phyloP scores from a whole-genome alignment of 2,329 filamentous ascomycete genomes.

The Colletotrichum sublineola region DNA sequence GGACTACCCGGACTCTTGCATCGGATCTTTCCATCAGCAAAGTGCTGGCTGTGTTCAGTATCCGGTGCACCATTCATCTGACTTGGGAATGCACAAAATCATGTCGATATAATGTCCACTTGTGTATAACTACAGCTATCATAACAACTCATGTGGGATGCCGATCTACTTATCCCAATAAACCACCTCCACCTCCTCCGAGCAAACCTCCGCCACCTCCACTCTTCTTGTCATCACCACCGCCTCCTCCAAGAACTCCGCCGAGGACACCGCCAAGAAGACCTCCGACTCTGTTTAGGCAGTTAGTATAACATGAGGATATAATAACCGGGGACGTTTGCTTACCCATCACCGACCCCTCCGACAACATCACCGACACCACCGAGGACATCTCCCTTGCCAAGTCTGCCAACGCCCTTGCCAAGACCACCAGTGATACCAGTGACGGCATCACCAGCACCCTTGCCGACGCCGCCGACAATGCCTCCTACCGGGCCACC shows the following conservation, averaged over 20 bases:
- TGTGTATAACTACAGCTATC: neutral
- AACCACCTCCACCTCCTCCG: conserved; percentile 15
- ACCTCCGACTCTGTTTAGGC: conserved; percentile 14
- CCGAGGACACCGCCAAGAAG: conserved; percentile 34
- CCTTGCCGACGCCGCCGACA: conserved; percentile 38
- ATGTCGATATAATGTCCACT: neutral
- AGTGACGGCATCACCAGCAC: conserved; percentile 33
- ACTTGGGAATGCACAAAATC: neutral
- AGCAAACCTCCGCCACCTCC: conserved; percentile 22
- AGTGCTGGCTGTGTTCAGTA: neutral
- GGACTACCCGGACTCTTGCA: neutral
- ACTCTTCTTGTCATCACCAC: conserved; percentile 6
- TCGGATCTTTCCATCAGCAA: neutral
- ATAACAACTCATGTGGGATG: neutral
- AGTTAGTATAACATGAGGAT: neutral
- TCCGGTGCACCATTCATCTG: no score
- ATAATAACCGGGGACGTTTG: rapidly evolving
- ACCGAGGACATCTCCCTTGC: conserved; percentile 29
- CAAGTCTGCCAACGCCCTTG: conserved; percentile 36
- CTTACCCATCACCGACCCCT: conserved; percentile 38
- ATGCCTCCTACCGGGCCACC: conserved; percentile 35
- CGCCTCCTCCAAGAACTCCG: conserved; percentile 34
- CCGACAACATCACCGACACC: conserved; percentile 37
- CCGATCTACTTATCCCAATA: neutral
- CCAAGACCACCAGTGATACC: conserved; percentile 33